Evolutionary conservation across 2,329 filamentous ascomycete species (phyloP).

Genomic region (Botrytis galanthina): DNA sequence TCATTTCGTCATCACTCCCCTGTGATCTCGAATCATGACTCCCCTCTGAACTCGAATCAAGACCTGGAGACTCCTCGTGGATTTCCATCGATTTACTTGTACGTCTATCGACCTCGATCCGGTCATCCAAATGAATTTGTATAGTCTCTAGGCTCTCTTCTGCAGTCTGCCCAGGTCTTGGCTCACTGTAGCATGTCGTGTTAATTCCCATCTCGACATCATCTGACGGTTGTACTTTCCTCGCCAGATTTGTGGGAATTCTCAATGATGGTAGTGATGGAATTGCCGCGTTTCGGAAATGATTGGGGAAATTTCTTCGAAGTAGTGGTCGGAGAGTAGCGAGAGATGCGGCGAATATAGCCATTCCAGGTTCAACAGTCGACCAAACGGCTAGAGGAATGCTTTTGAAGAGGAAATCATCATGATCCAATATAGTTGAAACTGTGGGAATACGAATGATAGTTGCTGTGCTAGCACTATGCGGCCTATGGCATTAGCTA

Average conservation of each 20-base stretch:
- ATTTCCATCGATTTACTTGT: background rate
- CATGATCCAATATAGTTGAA: background rate
- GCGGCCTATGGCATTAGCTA: background rate
- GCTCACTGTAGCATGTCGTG: background rate
- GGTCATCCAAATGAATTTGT: background rate
- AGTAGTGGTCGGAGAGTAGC: background rate
- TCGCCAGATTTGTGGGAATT: background rate
- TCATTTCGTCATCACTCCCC: background rate
- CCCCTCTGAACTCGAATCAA: background rate
- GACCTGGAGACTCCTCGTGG: background rate
- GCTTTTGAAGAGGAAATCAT: background rate
- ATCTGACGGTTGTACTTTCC: background rate
- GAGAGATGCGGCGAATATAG: conserved; percentile 3
- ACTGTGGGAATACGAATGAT: background rate
- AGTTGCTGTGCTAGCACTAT: background rate
- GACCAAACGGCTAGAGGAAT: background rate
- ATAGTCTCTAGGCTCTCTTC: background rate
- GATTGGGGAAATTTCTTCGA: background rate
- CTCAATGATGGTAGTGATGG: background rate
- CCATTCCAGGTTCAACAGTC: background rate
- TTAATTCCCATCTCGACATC: background rate
- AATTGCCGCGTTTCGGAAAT: background rate
- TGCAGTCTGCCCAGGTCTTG: background rate
- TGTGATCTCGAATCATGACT: background rate
- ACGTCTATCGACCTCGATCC: background rate